Conservation (phyloP, 441 rosid genomes). For the Gossypium gossypioides region DNA sequence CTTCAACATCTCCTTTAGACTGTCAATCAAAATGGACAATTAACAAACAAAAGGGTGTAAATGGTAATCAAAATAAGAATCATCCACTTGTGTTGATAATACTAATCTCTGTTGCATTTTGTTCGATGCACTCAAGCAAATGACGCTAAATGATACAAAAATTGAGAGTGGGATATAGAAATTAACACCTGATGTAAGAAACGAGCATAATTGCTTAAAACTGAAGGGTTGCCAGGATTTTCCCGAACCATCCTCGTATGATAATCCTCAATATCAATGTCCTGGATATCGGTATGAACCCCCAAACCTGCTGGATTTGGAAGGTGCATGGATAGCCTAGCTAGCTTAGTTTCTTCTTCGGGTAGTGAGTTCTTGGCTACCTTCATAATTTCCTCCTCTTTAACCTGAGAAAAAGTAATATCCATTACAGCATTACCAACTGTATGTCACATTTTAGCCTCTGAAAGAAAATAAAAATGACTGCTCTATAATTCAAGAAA, state of each 20-base stretch:
- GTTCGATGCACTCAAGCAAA: neutral
- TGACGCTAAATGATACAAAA: neutral
- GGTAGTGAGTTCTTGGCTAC: neutral
- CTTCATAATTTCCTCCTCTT: constrained; percentile 8
- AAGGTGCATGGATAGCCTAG: neutral
- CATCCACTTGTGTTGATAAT: neutral
- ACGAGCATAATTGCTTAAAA: constrained; percentile 45
- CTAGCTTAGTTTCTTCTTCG: constrained; percentile 11
- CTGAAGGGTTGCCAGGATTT: constrained; percentile 29
- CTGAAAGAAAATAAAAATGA: constrained; percentile 7
- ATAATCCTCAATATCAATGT: constrained; percentile 23
- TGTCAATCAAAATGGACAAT: constrained; percentile 15
- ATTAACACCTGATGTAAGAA: constrained; percentile 35
- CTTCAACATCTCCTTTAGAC: constrained; percentile 56
- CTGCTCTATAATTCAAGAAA: constrained; percentile 2
- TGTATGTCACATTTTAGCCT: neutral
- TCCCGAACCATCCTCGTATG: constrained; percentile 34
- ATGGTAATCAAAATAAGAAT: neutral
- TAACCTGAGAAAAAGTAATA: constrained; percentile 9
- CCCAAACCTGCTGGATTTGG: constrained; percentile 7
- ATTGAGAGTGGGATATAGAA: neutral
- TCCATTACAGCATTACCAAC: neutral
- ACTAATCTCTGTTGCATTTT: neutral
- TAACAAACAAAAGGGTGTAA: neutral
- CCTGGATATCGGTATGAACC: constrained; percentile 4